Evolutionary conservation across 2,329 filamentous ascomycete species (phyloP).

Genomic region (Anthostomella pinea): DNA sequence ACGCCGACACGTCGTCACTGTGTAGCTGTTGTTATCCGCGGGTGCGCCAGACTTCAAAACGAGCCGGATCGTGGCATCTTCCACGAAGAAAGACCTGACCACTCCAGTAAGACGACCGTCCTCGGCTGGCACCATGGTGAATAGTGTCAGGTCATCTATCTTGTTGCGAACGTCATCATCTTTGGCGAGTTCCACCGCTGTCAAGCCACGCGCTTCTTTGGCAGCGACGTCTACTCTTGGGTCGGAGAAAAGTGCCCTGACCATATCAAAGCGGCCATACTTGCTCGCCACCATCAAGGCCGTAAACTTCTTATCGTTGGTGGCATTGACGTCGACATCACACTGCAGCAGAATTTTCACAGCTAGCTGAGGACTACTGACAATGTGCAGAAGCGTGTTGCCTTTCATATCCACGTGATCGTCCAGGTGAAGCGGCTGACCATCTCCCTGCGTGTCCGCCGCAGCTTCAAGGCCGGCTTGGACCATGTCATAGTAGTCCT

Average conservation of each 20-base stretch:
- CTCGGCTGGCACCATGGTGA: slow-evolving; percentile 67
- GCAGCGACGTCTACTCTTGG: slow-evolving; percentile 81
- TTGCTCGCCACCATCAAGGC: slow-evolving; percentile 98
- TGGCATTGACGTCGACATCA: slow-evolving; percentile 94
- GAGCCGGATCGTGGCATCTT: slow-evolving; percentile 89
- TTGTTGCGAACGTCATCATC: slow-evolving; percentile 96
- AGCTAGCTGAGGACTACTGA: slow-evolving; percentile 79
- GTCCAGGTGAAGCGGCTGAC: slow-evolving; percentile 79
- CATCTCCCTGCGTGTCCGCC: slow-evolving; percentile 71
- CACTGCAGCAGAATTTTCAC: slow-evolving; percentile 74
- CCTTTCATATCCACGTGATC: slow-evolving; percentile 91
- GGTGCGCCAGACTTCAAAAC: slow-evolving; percentile 93
- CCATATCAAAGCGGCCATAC: slow-evolving; percentile 92
- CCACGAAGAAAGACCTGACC: slow-evolving; percentile 93
- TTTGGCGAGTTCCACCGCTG: slow-evolving; percentile 93
- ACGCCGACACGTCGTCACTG: slow-evolving; percentile 89
- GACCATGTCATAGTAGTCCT: slow-evolving; percentile 84
- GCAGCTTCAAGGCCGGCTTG: slow-evolving; percentile 75
- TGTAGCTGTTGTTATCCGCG: slow-evolving; percentile 77
- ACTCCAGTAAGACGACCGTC: slow-evolving; percentile 88
- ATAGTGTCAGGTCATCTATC: slow-evolving; percentile 88
- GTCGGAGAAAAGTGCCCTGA: slow-evolving; percentile 82
- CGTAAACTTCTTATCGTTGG: slow-evolving; percentile 92
- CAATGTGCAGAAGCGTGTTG: slow-evolving; percentile 93
- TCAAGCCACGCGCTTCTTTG: slow-evolving; percentile 82